phyloP scores from a whole-genome alignment of 2,329 filamentous ascomycete species.

The Pseudopithomyces chartarum region DNA sequence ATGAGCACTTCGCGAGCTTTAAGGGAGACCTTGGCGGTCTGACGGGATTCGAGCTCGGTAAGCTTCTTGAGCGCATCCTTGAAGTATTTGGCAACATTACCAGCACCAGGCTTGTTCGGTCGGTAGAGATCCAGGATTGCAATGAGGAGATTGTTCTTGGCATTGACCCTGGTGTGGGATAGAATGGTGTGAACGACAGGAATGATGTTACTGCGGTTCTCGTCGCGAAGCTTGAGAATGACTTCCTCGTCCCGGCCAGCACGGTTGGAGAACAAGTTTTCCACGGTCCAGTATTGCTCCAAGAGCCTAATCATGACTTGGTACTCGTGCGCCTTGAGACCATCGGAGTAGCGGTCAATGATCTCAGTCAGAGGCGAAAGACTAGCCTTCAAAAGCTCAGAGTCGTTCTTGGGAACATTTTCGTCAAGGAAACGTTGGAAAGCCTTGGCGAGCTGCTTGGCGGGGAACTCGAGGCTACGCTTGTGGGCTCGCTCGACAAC shows the following conservation, averaged over 20 bases:
- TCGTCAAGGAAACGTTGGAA: slow-evolving; percentile 90
- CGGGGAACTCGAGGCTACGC: slow-evolving; percentile 85
- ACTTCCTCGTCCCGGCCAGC: slow-evolving; percentile 90
- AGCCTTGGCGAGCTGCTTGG: slow-evolving; percentile 82
- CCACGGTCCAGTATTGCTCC: slow-evolving; percentile 79
- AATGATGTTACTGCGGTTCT: slow-evolving; percentile 89
- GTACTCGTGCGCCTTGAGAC: slow-evolving; percentile 89
- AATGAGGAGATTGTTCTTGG: slow-evolving; percentile 92
- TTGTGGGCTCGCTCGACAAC: slow-evolving; percentile 82
- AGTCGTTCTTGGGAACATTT: slow-evolving; percentile 74
- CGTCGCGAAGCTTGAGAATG: slow-evolving; percentile 89
- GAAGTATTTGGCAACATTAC: slow-evolving; percentile 87
- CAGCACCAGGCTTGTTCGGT: slow-evolving; percentile 88
- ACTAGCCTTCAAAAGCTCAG: slow-evolving; percentile 71
- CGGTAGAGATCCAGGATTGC: slow-evolving; percentile 93
- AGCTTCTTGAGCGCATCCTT: slow-evolving; percentile 81
- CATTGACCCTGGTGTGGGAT: slow-evolving; percentile 87
- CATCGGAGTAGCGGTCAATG: slow-evolving; percentile 80
- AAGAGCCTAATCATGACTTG: slow-evolving; percentile 79
- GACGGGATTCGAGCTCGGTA: slow-evolving; percentile 85
- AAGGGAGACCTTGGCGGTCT: slow-evolving; percentile 91
- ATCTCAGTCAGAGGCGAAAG: slow-evolving; percentile 78
- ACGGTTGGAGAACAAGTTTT: slow-evolving; percentile 84
- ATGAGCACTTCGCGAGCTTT: slow-evolving; percentile 98
- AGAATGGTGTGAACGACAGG: slow-evolving; percentile 88